Base-by-base conservation (phyloP, 1,284 basidiomycete genomes). In the Tilletia caries region DNA sequence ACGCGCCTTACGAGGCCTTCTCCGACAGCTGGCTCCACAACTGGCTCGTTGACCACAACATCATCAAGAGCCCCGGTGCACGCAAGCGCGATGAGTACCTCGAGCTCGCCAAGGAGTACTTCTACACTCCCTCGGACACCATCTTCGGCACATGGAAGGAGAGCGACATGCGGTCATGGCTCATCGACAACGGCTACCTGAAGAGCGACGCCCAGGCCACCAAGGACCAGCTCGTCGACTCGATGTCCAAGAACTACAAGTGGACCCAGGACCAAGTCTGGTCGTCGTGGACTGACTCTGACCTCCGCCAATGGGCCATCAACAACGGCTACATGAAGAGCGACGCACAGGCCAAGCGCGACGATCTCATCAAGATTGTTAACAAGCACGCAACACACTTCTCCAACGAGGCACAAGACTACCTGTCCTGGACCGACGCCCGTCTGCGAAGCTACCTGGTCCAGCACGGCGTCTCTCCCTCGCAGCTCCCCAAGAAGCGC, bases 41-140 rank as follows among this genome's bases (percentile, higher is more conserved):
- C 71, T 82, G 81, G 81, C 75, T 82, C 52, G 76, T 81, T 46
- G 71, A 79, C 67, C 78, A 80, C 67, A 80, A 75, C 60, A 69
- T 78, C 69, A 70, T 82, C 67, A 70, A 73, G 58, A 71, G 72
- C 23, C 69, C 74, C 23, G 73, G 73, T n/a, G 65, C 78, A 54
- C 73, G 77, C 75, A 79, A 75, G 33, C 77, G 81, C 32, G 76
- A 80, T 65, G 75, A 80, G 72, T 75, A 77, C 69, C 58, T 65
- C 20, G 4, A 34, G 46, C 43, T 67, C 23, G 43, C 41, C 27
- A 46, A 52, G 54, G 34, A 66, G 20, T 78, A 80, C 79, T 82
- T 79, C 75, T 80, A 77, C 66, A 70, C 71, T 3, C 71, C 71
- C 37, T 69, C 73, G 33, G 77, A 80, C 60, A 70, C 71, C 34